Conservation (phyloP, 495 filamentous ascomycete species). For the Lophiostoma macrostomum region DNA sequence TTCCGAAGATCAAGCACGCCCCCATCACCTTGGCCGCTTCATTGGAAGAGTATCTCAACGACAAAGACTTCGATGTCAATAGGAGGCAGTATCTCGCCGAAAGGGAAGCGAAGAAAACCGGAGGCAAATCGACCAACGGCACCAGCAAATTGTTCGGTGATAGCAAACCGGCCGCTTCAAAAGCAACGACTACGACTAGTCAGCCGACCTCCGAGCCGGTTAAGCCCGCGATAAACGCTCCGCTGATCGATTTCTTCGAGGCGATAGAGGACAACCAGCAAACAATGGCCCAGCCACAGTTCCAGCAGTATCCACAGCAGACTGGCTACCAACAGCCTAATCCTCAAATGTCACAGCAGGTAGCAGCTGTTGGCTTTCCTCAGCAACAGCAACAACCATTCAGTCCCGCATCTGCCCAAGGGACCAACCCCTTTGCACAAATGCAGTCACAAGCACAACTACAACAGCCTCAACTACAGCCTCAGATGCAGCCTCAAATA, state of each 20-base stretch:
- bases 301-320: constrained; percentile 45
- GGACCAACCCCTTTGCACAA: constrained; percentile 55
- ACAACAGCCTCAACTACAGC: constrained; percentile 42
- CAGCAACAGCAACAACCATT: constrained; percentile 48
- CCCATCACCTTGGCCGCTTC: constrained; percentile 85
- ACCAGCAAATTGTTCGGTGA: constrained; percentile 32
- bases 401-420: constrained; percentile 34
- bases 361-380: constrained; percentile 42
- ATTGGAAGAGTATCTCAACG: constrained; percentile 91
- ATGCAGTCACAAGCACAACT: constrained; percentile 46
- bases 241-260: constrained; percentile 95
- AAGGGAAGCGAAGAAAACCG: constrained; percentile 73
- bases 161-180: constrained; percentile 35
- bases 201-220: constrained; percentile 33
- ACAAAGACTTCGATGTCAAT: constrained; percentile 94
- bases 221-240: constrained; percentile 11
- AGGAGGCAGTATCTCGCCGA: constrained; percentile 84
- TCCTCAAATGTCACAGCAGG: constrained; percentile 44
- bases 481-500: constrained; percentile 41
- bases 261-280: constrained; percentile 93
- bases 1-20: constrained; percentile 96
- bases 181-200: constrained; percentile 32
- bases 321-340: constrained; percentile 41
- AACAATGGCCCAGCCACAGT: constrained; percentile 55
- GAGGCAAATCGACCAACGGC: constrained; percentile 42